These are phyloP conservation scores for Cutaneotrichosporon mucoides DNA, from an alignment of 1,284 basidiomycete species.

Conservation along the genomic window DNA sequence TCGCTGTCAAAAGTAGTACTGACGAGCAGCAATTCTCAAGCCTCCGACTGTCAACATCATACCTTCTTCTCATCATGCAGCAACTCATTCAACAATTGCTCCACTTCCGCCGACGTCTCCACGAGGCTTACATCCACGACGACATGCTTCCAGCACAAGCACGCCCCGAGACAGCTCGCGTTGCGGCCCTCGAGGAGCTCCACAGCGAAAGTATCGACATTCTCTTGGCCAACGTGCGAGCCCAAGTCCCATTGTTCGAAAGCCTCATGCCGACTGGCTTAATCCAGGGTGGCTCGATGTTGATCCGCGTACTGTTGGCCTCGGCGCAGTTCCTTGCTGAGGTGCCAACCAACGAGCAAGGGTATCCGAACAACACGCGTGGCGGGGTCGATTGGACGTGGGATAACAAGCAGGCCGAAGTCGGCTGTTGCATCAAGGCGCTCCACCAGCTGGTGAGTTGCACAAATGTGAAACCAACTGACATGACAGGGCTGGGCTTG, in stretches of 20 bases:
- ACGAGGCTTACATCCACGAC: constrained; percentile 19
- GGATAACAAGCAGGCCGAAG: constrained; percentile 30
- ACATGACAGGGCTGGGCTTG: constrained; percentile 26
- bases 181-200: constrained; percentile 26
- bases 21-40: constrained; percentile 22
- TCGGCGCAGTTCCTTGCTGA: constrained; percentile 29
- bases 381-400: constrained; percentile 41
- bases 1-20: no score
- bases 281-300: constrained; percentile 16
- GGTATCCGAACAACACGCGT: constrained; percentile 33
- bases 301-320: constrained; percentile 28
- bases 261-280: neutral
- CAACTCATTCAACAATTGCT: constrained; percentile 26
- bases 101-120: constrained; percentile 26
- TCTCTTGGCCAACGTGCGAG: constrained; percentile 21
- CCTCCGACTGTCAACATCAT: constrained; percentile 15
- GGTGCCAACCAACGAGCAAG: constrained; percentile 40
- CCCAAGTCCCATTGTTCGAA: constrained; percentile 3
- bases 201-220: constrained; percentile 31
- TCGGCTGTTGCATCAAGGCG: constrained; percentile 26
- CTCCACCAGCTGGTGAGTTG: constrained; percentile 37
- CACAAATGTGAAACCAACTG: no score
- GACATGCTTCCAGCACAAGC: neutral
- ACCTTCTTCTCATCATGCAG: constrained; percentile 32
- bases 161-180: constrained; percentile 5